A percentile compares a stretch with the other conserved stretches of the same genome.
These are phyloP conservation scores for Globomyces sp. DNA, from an alignment of 371 early-diverging fungal species.

Conservation along the genomic window DNA sequence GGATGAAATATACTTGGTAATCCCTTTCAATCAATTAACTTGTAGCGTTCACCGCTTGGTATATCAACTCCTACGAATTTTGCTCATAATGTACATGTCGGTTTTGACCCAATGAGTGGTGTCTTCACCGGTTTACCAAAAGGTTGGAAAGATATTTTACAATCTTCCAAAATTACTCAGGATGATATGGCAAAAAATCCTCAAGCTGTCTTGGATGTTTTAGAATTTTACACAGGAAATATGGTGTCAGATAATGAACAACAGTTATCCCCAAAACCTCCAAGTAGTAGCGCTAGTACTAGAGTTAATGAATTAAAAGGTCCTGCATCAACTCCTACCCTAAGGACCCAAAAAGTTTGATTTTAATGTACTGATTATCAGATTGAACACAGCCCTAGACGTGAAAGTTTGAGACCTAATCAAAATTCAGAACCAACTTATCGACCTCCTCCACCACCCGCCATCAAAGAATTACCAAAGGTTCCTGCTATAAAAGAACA, in stretches of 20 bases:
- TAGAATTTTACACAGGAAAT: constrained; percentile 84
- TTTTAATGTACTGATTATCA: no score
- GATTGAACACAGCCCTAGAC: no score
- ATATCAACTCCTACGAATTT: constrained; percentile 74
- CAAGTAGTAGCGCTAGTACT: no score
- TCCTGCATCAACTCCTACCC: no score
- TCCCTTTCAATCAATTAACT: not conserved
- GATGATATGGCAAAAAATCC: constrained; percentile 90
- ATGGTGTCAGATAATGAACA: not conserved
- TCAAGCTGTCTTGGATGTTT: constrained; percentile 85
- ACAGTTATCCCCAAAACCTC: no score
- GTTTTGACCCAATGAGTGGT: constrained; percentile 93
- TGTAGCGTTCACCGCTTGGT: constrained; percentile 50
- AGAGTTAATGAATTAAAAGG: no score
- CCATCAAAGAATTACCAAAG: not conserved
- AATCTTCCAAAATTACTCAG: constrained; percentile 81
- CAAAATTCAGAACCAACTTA: no score
- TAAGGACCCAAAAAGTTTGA: no score
- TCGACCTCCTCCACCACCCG: constrained; percentile 1
- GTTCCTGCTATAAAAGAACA: not conserved
- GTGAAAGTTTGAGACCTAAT: no score
- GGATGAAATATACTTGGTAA: constrained; percentile 51
- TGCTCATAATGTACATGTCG: constrained; percentile 94
- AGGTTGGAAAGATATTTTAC: constrained; percentile 78
- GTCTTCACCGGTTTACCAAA: constrained; percentile 67